Evolutionary conservation across 208 protist genomes (phyloP).

Genomic region (Acanthamoeba healyi): DNA sequence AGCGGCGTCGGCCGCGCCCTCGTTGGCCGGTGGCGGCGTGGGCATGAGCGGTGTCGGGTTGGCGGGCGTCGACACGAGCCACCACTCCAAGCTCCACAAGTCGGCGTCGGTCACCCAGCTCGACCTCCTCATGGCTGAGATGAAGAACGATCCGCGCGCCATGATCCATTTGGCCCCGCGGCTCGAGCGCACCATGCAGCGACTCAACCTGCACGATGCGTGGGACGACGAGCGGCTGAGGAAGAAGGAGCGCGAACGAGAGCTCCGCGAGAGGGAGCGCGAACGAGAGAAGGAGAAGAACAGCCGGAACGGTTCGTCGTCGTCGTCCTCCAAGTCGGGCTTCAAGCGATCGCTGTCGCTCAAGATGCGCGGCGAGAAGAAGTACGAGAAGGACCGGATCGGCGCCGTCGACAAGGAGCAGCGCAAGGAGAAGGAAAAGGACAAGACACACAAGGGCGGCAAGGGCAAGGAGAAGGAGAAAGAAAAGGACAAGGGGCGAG

Average conservation of each 20-base stretch:
- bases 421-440: not conserved
- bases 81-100: conserved; percentile 28
- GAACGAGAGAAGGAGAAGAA: not conserved
- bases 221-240: conserved; percentile 26
- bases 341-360: conserved; percentile 68
- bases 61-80: not conserved
- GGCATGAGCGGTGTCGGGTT: not conserved
- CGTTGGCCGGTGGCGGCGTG: not conserved
- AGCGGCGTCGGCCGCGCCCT: not conserved
- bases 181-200: conserved; percentile 68
- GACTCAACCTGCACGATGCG: conserved; percentile 23
- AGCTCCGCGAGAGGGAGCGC: not conserved
- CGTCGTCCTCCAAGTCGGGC: conserved; percentile 31
- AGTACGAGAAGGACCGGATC: conserved; percentile 55
- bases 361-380: conserved; percentile 70
- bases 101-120: conserved; percentile 66
- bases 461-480: not conserved
- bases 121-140: conserved; percentile 74
- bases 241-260: conserved; percentile 25
- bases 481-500: not conserved
- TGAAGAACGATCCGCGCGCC: conserved; percentile 67
- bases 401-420: conserved; percentile 4
- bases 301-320: not conserved
- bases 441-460: not conserved
- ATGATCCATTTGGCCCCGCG: conserved; percentile 62